A percentile compares a stretch with the other conserved stretches of the same genome.
Conservation (phyloP, 2,329 filamentous ascomycete genomes). For the Byssoonygena ceratinophila region DNA sequence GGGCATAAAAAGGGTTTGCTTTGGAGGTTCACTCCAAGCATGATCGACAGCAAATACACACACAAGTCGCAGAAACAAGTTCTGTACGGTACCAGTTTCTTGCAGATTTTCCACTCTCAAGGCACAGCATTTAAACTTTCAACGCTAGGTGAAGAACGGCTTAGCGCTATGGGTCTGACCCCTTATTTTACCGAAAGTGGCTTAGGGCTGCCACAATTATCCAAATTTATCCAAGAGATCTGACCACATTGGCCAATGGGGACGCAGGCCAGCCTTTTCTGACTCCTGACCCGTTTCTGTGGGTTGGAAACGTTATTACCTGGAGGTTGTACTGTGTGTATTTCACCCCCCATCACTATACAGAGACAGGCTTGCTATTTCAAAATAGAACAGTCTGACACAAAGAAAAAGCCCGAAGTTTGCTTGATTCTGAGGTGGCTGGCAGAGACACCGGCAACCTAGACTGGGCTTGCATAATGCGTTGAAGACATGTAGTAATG, state of each 20-base stretch:
- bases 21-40: background rate
- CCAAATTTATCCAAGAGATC: background rate
- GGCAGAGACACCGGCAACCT: too few species aligned
- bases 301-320: slow-evolving; percentile 3
- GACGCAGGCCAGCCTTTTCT: background rate
- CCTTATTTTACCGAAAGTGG: slow-evolving; percentile 3
- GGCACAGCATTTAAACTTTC: background rate
- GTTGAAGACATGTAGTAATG: too few species aligned
- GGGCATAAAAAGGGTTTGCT: background rate
- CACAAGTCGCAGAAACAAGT: background rate
- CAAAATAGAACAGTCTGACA: too few species aligned
- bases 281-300: slow-evolving; percentile 7
- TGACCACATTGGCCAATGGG: background rate
- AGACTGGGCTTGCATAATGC: too few species aligned
- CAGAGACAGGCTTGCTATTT: too few species aligned
- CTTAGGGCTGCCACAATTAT: background rate
- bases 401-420: too few species aligned
- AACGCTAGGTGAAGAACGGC: background rate
- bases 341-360: background rate
- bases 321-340: background rate
- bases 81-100: slow-evolving; percentile 1
- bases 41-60: background rate
- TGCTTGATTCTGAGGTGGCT: too few species aligned
- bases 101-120: background rate
- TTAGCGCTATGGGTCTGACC: background rate